phyloP scores from a whole-genome alignment of 2,329 filamentous ascomycete genomes.

The Sporothrix schenckii region DNA sequence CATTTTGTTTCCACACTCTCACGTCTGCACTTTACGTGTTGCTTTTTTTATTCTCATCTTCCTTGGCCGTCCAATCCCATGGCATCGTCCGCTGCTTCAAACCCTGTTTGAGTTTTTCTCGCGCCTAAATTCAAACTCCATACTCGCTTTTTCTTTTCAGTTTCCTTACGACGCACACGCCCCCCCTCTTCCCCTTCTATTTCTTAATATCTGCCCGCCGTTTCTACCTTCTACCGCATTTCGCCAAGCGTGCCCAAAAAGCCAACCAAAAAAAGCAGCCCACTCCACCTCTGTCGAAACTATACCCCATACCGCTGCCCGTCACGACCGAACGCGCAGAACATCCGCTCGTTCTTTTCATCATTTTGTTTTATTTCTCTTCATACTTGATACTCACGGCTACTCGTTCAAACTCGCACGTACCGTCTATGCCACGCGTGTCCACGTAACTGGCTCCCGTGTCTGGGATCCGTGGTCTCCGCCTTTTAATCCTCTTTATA shows the following conservation, averaged over 20 bases:
- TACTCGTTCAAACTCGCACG: constrained; percentile 24
- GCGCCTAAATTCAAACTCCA: constrained; percentile 31
- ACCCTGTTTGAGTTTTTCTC: constrained; percentile 31
- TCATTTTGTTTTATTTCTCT: constrained; percentile 1
- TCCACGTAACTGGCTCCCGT: constrained; percentile 25
- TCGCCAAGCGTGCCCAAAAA: constrained; percentile 22
- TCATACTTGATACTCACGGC: constrained; percentile 15
- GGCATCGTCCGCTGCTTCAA: constrained; percentile 17
- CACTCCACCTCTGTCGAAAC: constrained; percentile 18
- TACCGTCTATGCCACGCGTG: constrained; percentile 19
- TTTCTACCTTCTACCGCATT: constrained; percentile 11
- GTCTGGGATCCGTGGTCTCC: constrained; percentile 23
- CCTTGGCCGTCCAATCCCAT: constrained; percentile 30
- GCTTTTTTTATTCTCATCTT: constrained; percentile 26
- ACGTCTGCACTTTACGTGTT: constrained; percentile 24
- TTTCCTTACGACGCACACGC: not conserved
- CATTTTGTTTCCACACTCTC: constrained; percentile 9
- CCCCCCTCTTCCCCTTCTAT: constrained; percentile 11
- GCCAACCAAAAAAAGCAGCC: not conserved
- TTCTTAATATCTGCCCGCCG: constrained; percentile 16
- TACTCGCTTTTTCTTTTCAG: not conserved
- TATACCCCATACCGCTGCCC: not conserved
- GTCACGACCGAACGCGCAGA: constrained; percentile 12
- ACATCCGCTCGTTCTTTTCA: constrained; percentile 16
- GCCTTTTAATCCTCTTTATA: constrained; percentile 6